phyloP scores from a whole-genome alignment of 1,284 basidiomycete genomes.

The Ceraceosorus bombacis region DNA sequence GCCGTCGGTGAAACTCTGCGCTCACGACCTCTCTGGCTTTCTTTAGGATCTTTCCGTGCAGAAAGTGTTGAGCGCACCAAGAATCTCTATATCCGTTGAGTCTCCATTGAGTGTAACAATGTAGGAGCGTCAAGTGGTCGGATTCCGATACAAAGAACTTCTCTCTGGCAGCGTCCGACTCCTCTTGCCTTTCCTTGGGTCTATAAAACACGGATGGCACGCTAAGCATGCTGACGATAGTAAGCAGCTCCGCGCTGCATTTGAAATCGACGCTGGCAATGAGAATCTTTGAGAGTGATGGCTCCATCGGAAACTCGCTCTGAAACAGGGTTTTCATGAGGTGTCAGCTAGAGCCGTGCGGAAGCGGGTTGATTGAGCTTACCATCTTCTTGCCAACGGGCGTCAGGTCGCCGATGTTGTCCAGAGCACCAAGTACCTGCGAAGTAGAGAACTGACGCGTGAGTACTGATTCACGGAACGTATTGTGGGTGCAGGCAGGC shows the following conservation, averaged over 20 bases:
- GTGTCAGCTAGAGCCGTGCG: too few species aligned
- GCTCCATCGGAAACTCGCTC: conserved; percentile 71
- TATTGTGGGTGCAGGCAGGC: background rate
- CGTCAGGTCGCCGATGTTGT: conserved; percentile 95
- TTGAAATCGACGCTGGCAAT: conserved; percentile 88
- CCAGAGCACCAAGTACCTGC: conserved; percentile 74
- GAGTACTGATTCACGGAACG: background rate
- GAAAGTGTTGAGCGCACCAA: conserved; percentile 88
- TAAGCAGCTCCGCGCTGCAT: conserved; percentile 91
- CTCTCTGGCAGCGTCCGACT: conserved; percentile 89
- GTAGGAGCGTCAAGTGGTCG: conserved; percentile 88
- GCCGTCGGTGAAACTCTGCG: background rate
- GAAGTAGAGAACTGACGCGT: background rate
- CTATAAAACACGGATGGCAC: conserved; percentile 89
- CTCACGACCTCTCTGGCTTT: conserved; percentile 79
- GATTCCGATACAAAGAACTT: conserved; percentile 98
- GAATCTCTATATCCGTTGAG: conserved; percentile 80
- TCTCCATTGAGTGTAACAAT: conserved; percentile 98
- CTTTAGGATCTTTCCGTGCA: conserved; percentile 88
- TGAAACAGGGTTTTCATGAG: background rate
- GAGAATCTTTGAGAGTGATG: conserved; percentile 95
- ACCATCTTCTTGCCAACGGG: conserved; percentile 81
- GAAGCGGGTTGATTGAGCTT: background rate
- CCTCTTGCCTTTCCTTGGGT: conserved; percentile 88
- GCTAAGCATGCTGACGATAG: conserved; percentile 96